Evolutionary conservation across 768 basidiomycete genomes (phyloP).

Genomic region (Lepiota venenata): DNA sequence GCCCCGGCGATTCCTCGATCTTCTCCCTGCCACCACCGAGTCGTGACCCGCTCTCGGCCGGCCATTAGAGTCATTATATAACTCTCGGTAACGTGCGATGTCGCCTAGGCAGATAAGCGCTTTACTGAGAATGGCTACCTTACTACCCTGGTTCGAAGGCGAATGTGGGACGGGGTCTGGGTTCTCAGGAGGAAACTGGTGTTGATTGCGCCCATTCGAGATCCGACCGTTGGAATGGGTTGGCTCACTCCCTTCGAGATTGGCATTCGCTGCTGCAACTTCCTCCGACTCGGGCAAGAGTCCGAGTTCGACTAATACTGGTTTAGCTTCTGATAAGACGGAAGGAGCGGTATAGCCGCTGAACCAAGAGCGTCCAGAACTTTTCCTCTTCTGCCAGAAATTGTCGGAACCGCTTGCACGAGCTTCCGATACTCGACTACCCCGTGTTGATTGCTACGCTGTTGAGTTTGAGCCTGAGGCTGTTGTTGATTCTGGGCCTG

Average conservation of each 20-base stretch:
- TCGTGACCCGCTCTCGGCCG: constrained; percentile 68
- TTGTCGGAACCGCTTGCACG: constrained; percentile 81
- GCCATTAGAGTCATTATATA: constrained; percentile 74
- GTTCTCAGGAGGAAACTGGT: constrained; percentile 63
- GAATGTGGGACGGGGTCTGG: constrained; percentile 24
- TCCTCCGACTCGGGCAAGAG: constrained; percentile 44
- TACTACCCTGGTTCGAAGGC: constrained; percentile 49
- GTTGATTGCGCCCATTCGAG: constrained; percentile 50
- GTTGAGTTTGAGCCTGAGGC: neutral
- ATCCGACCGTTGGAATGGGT: constrained; percentile 14
- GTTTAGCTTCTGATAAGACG: constrained; percentile 60
- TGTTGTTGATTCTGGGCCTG: constrained; percentile 31
- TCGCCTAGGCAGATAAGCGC: constrained; percentile 91
- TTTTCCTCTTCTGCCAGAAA: constrained; percentile 89
- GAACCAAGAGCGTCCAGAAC: constrained; percentile 83
- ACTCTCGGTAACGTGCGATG: constrained; percentile 89
- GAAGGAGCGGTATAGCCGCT: constrained; percentile 72
- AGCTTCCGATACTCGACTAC: constrained; percentile 85
- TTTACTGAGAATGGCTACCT: constrained; percentile 80
- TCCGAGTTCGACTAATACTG: constrained; percentile 54
- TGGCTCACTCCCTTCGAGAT: constrained; percentile 14
- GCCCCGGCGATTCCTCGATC: constrained; percentile 42
- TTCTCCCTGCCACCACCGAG: constrained; percentile 41
- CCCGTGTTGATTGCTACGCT: constrained; percentile 31
- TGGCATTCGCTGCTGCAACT: constrained; percentile 17